Conservation (phyloP, 306 rosid genomes). For the Rubus parviflorus region DNA sequence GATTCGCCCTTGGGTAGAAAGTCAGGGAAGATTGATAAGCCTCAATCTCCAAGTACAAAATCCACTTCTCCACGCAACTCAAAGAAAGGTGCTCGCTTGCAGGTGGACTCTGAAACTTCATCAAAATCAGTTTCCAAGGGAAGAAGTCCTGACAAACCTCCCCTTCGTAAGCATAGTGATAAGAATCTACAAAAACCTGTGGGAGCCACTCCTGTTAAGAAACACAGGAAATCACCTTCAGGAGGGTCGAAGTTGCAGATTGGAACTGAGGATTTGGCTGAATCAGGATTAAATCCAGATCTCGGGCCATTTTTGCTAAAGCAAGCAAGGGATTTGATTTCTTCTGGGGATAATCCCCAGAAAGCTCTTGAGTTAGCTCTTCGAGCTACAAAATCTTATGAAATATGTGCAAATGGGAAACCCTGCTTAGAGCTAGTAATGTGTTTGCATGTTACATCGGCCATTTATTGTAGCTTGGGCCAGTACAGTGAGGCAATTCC, state of each 20-base stretch:
- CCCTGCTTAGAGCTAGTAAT: constrained; percentile 76
- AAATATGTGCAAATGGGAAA: constrained; percentile 52
- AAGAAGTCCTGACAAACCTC: constrained; percentile 55
- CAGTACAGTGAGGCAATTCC: constrained; percentile 73
- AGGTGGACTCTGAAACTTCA: constrained; percentile 35
- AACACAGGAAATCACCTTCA: constrained; percentile 37
- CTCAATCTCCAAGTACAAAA: constrained; percentile 47
- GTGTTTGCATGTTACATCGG: constrained; percentile 85
- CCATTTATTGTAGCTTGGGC: constrained; percentile 75
- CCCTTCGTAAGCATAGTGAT: constrained; percentile 40
- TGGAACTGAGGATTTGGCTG: constrained; percentile 30
- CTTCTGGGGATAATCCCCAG: constrained; percentile 59
- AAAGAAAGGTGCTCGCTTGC: constrained; percentile 39
- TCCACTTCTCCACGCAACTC: constrained; percentile 50
- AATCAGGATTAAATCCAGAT: constrained; percentile 48
- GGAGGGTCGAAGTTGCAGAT: constrained; percentile 41
- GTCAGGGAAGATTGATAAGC: constrained; percentile 40
- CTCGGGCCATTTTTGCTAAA: constrained; percentile 67
- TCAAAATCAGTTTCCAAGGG: constrained; percentile 45
- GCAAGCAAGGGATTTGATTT: constrained; percentile 81
- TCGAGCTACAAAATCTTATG: constrained; percentile 66
- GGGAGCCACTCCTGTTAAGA: constrained; percentile 33
- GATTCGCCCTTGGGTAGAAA: constrained; percentile 45
- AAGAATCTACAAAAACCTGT: constrained; percentile 45
- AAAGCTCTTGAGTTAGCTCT: constrained; percentile 80